Percentiles rank a stretch among this genome's conserved stretches.
These are phyloP conservation scores for Cenchrus purpureus DNA, from an alignment of 176 grass and related monocot species.

Conservation along the genomic window DNA sequence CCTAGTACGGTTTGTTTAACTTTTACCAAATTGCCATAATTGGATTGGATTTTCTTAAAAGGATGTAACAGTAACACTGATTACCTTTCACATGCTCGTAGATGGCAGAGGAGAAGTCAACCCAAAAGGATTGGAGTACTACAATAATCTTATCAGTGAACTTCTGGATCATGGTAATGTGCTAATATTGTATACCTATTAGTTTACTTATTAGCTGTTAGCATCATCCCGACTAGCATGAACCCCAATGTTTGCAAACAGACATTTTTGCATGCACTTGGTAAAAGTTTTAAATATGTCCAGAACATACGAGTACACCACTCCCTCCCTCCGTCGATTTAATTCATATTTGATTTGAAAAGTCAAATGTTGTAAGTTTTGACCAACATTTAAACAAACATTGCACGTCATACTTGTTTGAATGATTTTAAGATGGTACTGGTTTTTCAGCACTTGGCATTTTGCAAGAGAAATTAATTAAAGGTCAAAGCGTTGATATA, in stretches of 20 bases:
- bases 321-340: neutral
- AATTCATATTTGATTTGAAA: neutral
- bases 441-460: neutral
- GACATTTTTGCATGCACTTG: neutral
- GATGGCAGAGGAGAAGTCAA: constrained; percentile 63
- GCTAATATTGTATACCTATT: neutral
- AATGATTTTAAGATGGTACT: neutral
- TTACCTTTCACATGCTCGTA: neutral
- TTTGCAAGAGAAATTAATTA: neutral
- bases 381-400: neutral
- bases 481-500: neutral
- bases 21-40: neutral
- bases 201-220: constrained; percentile 14
- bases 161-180: constrained; percentile 41
- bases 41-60: constrained; percentile 21
- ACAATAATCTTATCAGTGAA: constrained; percentile 59
- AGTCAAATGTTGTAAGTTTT: neutral
- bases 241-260: neutral
- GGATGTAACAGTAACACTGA: neutral
- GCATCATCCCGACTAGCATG: neutral
- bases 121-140: constrained; percentile 57
- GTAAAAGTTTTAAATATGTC: neutral
- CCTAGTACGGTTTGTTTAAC: constrained; percentile 37
- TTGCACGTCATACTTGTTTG: neutral
- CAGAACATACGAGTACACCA: neutral